Evolutionary conservation across 495 filamentous ascomycete species (phyloP).

Genomic region (Elasticomyces elasticus): DNA sequence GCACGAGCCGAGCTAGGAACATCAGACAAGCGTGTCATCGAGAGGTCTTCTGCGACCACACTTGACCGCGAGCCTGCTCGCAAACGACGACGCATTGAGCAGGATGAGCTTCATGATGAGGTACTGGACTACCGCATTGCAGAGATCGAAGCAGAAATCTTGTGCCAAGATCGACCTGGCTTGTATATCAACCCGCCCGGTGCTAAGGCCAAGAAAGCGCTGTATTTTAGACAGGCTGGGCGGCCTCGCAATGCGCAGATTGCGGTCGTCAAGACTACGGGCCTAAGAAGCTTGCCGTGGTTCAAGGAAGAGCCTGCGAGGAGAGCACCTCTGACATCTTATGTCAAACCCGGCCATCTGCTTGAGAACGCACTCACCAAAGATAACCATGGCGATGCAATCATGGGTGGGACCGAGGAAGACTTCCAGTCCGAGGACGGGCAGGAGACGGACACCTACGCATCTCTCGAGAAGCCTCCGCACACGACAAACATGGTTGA

Average conservation of each 20-base stretch:
- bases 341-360: no score
- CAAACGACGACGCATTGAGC: neutral
- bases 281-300: constrained; percentile 34
- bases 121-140: constrained; percentile 1
- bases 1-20: neutral
- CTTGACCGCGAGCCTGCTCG: neutral
- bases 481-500: no score
- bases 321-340: neutral
- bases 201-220: constrained; percentile 32
- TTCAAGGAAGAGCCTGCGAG: neutral
- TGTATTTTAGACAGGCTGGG: constrained; percentile 28
- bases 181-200: constrained; percentile 45
- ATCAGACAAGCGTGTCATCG: neutral
- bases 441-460: no score
- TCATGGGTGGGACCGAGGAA: no score
- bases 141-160: constrained; percentile 17
- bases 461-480: no score
- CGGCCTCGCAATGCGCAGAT: constrained; percentile 42
- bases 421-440: no score
- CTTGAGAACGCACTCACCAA: no score
- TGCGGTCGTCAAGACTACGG: constrained; percentile 42
- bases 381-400: no score
- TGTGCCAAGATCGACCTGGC: constrained; percentile 28
- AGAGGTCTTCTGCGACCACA: neutral
- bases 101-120: neutral